Conservation (phyloP, 202 grass and related monocot species). For the Panicum virgatum region DNA sequence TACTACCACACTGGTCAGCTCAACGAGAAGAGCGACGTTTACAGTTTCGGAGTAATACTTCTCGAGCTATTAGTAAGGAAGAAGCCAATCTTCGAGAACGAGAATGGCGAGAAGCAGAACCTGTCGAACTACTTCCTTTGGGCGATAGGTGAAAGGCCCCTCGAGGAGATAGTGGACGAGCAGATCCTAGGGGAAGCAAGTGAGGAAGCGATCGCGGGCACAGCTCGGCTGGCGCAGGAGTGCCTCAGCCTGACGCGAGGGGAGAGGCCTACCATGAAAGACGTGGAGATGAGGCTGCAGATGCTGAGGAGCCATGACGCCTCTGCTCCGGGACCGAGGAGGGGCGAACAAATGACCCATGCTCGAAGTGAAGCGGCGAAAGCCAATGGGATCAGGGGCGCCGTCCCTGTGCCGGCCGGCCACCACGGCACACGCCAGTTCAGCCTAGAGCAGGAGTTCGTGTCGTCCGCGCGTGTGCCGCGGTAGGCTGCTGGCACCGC, state of each 20-base stretch:
- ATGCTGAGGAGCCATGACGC: constrained; percentile 22
- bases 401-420: background rate
- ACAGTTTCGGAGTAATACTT: constrained; percentile 52
- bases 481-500: constrained; percentile 4
- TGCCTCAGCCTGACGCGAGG: constrained; percentile 46
- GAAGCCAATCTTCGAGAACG: constrained; percentile 13
- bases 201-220: constrained; percentile 6
- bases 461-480: constrained; percentile 35
- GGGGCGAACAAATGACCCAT: too few relatives aligned
- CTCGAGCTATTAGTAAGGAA: constrained; percentile 53
- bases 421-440: constrained; percentile 34
- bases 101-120: constrained; percentile 35
- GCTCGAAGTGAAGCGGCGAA: background rate
- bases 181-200: constrained; percentile 23
- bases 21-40: constrained; percentile 53
- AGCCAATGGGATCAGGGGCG: background rate
- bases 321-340: too few relatives aligned
- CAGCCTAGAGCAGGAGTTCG: constrained; percentile 52
- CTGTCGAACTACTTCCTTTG: constrained; percentile 39
- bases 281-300: constrained; percentile 58
- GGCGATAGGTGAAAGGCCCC: background rate
- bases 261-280: constrained; percentile 67
- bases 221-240: constrained; percentile 29
- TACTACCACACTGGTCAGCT: constrained; percentile 42
- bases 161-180: constrained; percentile 30